Conservation (phyloP, 2,329 filamentous ascomycete genomes). For the Diaporthe aspalathi region DNA sequence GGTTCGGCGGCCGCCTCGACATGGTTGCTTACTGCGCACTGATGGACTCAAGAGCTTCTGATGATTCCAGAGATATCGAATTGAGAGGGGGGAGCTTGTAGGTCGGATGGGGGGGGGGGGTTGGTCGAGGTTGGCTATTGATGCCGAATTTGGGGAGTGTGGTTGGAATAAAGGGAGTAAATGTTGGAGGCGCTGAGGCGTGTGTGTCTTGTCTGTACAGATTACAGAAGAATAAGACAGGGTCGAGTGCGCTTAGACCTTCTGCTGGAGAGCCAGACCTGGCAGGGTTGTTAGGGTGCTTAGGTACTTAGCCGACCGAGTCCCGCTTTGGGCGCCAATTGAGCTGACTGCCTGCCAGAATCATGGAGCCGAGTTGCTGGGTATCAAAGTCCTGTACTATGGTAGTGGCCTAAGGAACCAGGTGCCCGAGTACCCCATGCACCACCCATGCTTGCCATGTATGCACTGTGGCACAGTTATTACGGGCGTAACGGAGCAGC, state of each 20-base stretch:
- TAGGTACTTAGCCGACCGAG: conserved; percentile 17
- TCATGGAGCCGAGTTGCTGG: neutral
- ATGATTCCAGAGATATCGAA: neutral
- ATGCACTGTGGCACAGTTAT: too few relatives aligned
- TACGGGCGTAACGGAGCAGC: neutral
- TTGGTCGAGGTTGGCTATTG: conserved; percentile 7
- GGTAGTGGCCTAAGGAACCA: neutral
- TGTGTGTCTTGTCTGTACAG: conserved; percentile 22
- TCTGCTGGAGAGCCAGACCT: neutral
- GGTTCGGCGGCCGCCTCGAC: conserved; percentile 82
- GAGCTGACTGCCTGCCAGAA: neutral
- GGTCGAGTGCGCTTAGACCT: conserved; percentile 13
- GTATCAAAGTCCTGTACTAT: too few relatives aligned
- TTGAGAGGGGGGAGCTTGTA: neutral
- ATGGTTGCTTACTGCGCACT: conserved; percentile 58
- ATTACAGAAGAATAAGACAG: conserved; percentile 19
- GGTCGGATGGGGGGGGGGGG: neutral
- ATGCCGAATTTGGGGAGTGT: neutral
- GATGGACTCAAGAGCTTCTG: neutral
- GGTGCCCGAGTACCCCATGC: neutral
- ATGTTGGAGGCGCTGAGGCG: neutral
- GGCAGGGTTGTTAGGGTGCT: conserved; percentile 10
- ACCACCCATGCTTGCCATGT: too few relatives aligned
- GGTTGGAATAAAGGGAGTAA: conserved; percentile 17
- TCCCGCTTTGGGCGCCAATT: conserved; percentile 25